Conservation (phyloP, 2,329 filamentous ascomycete genomes). For the Neofusicoccum sp. region DNA sequence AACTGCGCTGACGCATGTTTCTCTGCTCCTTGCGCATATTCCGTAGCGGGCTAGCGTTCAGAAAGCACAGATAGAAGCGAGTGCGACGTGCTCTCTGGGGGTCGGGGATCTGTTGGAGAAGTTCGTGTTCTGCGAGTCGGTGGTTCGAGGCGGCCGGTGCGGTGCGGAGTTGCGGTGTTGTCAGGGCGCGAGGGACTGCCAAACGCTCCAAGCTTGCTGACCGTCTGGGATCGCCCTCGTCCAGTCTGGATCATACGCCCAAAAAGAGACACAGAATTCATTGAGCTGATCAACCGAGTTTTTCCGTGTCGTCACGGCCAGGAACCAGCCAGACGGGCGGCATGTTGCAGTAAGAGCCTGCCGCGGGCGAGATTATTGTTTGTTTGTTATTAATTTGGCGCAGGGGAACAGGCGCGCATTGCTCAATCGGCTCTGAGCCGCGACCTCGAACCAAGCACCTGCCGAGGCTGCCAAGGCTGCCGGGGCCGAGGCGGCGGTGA, state of each 20-base stretch:
- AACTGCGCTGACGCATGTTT: neutral
- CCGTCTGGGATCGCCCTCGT: constrained; percentile 1
- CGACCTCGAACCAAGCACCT: neutral
- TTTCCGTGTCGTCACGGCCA: neutral
- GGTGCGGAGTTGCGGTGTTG: constrained; percentile 7
- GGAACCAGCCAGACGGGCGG: neutral
- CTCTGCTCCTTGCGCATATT: neutral
- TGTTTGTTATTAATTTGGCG: neutral
- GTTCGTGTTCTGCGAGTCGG: neutral
- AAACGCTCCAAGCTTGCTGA: constrained; percentile 2
- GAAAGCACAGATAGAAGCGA: neutral
- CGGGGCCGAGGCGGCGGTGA: neutral
- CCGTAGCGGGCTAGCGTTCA: neutral
- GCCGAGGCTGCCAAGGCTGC: neutral
- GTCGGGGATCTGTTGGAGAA: neutral
- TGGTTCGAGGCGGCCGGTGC: constrained; percentile 4
- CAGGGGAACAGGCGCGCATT: neutral
- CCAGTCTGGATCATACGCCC: neutral
- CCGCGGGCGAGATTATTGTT: neutral
- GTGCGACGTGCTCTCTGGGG: neutral
- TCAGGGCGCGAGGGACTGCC: neutral
- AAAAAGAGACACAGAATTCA: neutral
- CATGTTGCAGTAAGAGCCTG: neutral
- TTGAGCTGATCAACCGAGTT: neutral
- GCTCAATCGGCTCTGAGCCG: neutral